A percentile compares a stretch with the other conserved stretches of the same genome.
Conservation (phyloP, 345 rosid genomes). For the Rhizophora apiculata region DNA sequence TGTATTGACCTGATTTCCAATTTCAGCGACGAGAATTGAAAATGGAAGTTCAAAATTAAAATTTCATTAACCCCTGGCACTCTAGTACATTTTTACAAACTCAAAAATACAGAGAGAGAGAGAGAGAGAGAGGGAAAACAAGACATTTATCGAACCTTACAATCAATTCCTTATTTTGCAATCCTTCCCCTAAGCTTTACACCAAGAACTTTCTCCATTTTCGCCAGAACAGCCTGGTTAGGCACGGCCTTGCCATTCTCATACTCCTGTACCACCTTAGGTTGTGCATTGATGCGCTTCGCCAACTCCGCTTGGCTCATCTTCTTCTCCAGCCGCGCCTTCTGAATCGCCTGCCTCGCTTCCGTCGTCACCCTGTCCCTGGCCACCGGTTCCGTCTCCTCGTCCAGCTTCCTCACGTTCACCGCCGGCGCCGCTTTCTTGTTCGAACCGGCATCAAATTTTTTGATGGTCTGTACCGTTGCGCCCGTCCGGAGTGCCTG, state of each 20-base stretch:
- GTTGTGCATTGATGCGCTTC: constrained; percentile 67
- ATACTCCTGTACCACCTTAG: constrained; percentile 80
- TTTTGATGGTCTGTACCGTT: constrained; percentile 58
- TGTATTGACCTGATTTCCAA: too few relatives aligned
- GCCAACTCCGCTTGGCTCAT: constrained; percentile 76
- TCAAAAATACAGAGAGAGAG: too few relatives aligned
- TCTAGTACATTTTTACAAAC: too few relatives aligned
- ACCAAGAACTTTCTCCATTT: constrained; percentile 81
- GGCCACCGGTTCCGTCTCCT: constrained; percentile 61
- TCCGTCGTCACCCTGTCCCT: constrained; percentile 50
- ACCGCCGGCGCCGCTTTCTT: constrained; percentile 47
- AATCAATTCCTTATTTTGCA: constrained; percentile 3
- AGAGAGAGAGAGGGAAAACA: too few relatives aligned
- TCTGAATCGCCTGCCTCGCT: constrained; percentile 68
- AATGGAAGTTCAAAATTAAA: too few relatives aligned
- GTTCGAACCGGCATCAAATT: constrained; percentile 62
- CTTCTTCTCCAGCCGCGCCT: constrained; percentile 71
- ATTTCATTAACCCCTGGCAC: too few relatives aligned
- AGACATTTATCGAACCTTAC: background rate
- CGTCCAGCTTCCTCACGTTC: constrained; percentile 59
- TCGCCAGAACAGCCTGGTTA: constrained; percentile 61
- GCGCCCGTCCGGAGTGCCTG: constrained; percentile 58
- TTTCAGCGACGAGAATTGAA: too few relatives aligned
- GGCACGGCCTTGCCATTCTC: constrained; percentile 87
- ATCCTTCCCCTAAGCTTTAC: constrained; percentile 68